Evolutionary conservation across 371 early-diverging fungal genomes (phyloP).

Genomic region (Astathelohania contejeani): DNA sequence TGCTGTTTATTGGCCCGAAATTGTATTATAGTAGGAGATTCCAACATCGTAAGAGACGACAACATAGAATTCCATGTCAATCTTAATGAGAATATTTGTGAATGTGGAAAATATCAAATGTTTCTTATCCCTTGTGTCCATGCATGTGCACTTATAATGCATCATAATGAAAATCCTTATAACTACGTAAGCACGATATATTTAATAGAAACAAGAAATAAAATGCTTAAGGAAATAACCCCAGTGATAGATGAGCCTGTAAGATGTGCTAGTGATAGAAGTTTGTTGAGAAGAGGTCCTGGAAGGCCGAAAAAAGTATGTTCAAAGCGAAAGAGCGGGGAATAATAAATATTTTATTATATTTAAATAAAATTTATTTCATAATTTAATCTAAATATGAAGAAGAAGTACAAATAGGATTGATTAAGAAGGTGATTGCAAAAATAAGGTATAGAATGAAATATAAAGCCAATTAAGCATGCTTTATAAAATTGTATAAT

Average conservation of each 20-base stretch:
- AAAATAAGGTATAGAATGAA: too few relatives aligned
- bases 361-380: background rate
- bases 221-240: conserved; percentile 16
- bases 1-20: conserved; percentile 9
- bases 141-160: conserved; percentile 38
- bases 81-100: conserved; percentile 35
- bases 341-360: background rate
- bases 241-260: conserved; percentile 1
- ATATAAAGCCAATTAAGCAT: too few relatives aligned
- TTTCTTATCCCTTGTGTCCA: conserved; percentile 49
- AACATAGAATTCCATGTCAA: conserved; percentile 34
- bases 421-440: background rate
- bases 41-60: conserved; percentile 1
- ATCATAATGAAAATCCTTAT: conserved; percentile 19
- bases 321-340: background rate
- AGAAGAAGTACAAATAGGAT: background rate
- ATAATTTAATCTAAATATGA: too few relatives aligned
- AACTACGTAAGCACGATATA: conserved; percentile 29
- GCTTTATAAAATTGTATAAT: too few relatives aligned
- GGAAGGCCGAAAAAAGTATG: conserved; percentile 30
- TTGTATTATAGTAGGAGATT: background rate
- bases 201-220: conserved; percentile 18
- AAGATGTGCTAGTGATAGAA: conserved; percentile 20
- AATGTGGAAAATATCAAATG: conserved; percentile 49
- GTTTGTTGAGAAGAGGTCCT: conserved; percentile 21